A percentile compares a stretch with the other conserved stretches of the same genome.
Conservation (phyloP, 2,329 filamentous ascomycete species). For the Ceratocystis diversiconidia region DNA sequence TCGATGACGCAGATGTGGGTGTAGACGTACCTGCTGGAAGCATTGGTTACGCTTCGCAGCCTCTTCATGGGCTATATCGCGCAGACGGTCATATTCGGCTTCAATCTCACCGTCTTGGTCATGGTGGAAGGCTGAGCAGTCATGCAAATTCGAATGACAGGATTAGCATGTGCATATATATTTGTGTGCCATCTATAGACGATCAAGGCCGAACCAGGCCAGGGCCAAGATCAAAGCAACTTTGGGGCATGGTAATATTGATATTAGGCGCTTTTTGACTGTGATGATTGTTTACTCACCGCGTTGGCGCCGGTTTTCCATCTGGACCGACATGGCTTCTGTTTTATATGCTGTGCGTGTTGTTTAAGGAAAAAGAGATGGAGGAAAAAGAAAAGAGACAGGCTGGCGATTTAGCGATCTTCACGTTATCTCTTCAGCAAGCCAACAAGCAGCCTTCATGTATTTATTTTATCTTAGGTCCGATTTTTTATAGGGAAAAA, state of each 20-base stretch:
- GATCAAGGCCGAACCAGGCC: too few relatives aligned
- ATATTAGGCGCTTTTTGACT: not conserved
- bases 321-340: constrained; percentile 2
- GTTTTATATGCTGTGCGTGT: not conserved
- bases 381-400: not conserved
- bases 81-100: constrained; percentile 81
- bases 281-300: constrained; percentile 7
- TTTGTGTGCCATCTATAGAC: too few relatives aligned
- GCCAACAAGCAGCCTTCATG: not conserved
- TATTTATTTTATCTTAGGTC: not conserved
- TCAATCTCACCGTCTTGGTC: constrained; percentile 53
- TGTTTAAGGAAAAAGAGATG: not conserved
- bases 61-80: constrained; percentile 68
- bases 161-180: not conserved
- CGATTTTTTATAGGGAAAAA: not conserved
- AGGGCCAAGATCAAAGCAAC: not conserved
- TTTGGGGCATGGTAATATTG: not conserved
- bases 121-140: constrained; percentile 58
- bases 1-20: too few relatives aligned
- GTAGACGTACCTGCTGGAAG: constrained; percentile 48
- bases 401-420: not conserved
- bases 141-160: not conserved
- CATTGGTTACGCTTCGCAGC: constrained; percentile 63
- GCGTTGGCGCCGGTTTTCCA: constrained; percentile 8
- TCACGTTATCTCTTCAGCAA: too few relatives aligned